A percentile compares a stretch with the other conserved stretches of the same genome.
phyloP scores from a whole-genome alignment of 352 stramenopile species.

The Halophytophthora polymorphica region DNA sequence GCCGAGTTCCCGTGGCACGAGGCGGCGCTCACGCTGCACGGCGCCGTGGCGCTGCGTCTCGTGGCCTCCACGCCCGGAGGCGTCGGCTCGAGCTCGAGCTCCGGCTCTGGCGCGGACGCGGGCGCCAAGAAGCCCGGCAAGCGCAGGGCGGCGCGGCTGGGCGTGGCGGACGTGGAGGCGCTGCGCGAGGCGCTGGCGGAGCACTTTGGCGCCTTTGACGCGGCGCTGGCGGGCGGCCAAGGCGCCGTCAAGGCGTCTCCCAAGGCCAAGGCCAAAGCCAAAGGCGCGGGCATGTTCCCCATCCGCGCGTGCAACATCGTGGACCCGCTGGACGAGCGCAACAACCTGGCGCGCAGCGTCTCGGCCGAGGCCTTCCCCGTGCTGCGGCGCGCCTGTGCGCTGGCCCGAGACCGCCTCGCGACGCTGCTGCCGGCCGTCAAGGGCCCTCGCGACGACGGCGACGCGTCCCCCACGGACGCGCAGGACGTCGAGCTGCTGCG shows the following conservation, averaged over 20 bases:
- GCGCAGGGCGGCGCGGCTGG: slow-evolving; percentile 23
- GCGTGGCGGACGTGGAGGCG: slow-evolving; percentile 41
- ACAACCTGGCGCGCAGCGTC: slow-evolving; percentile 85
- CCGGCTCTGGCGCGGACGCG: too few relatives aligned
- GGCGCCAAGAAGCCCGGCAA: slow-evolving; percentile 12
- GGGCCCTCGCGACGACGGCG: too few relatives aligned
- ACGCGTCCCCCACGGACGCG: not conserved
- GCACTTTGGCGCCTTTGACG: slow-evolving; percentile 58
- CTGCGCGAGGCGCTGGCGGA: slow-evolving; percentile 48
- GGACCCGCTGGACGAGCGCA: slow-evolving; percentile 82
- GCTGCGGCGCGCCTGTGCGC: slow-evolving; percentile 65
- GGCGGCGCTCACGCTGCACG: slow-evolving; percentile 76
- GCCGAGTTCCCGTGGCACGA: slow-evolving; percentile 86
- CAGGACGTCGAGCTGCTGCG: slow-evolving; percentile 18
- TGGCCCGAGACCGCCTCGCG: slow-evolving; percentile 54
- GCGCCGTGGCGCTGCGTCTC: slow-evolving; percentile 50
- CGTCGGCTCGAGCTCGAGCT: too few relatives aligned
- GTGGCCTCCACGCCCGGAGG: slow-evolving; percentile 43
- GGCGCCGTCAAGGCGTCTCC: slow-evolving; percentile 11
- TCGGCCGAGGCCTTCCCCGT: slow-evolving; percentile 66
- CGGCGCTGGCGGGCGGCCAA: slow-evolving; percentile 16
- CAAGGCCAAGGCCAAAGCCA: too few relatives aligned
- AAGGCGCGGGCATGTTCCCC: slow-evolving; percentile 45
- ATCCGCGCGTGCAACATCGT: slow-evolving; percentile 87
- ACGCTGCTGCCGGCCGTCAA: slow-evolving; percentile 31